Evolutionary conservation across 2,329 filamentous ascomycete genomes (phyloP).

Genomic region (Fusarium bulbicola): DNA sequence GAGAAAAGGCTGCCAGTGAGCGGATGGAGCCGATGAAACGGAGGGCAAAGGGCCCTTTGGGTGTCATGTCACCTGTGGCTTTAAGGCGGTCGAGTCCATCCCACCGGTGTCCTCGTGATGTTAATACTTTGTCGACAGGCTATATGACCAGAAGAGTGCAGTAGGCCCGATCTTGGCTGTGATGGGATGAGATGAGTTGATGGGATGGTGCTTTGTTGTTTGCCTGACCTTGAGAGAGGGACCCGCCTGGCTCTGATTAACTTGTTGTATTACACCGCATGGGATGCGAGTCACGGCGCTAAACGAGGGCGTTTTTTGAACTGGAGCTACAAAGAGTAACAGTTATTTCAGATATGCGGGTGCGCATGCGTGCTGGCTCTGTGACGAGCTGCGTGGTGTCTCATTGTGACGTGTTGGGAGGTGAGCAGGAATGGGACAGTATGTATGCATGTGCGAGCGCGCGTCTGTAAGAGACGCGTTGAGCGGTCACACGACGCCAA

Average conservation of each 20-base stretch:
- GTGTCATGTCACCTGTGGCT: constrained; percentile 18
- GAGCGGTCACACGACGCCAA: constrained; percentile 20
- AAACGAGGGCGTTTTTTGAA: constrained; percentile 11
- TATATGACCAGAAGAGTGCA: constrained; percentile 12
- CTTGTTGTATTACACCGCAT: constrained; percentile 23
- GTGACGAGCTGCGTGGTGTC: constrained; percentile 30
- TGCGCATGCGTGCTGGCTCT: constrained; percentile 10
- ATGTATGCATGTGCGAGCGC: constrained; percentile 2
- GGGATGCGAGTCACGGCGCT: constrained; percentile 34
- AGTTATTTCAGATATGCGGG: constrained; percentile 11
- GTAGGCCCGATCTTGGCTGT: constrained; percentile 27
- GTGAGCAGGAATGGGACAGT: constrained; percentile 14
- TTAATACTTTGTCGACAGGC: constrained; percentile 19
- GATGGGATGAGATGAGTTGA: not conserved
- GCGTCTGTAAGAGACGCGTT: constrained; percentile 8
- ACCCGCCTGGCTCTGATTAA: constrained; percentile 17
- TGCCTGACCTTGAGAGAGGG: constrained; percentile 4
- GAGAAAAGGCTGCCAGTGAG: constrained; percentile 1
- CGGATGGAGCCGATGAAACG: constrained; percentile 34
- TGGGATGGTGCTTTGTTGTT: not conserved
- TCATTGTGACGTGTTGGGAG: constrained; percentile 41
- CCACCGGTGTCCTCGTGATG: constrained; percentile 15
- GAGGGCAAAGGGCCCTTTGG: constrained; percentile 1
- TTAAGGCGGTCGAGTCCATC: constrained; percentile 10
- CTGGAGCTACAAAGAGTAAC: constrained; percentile 4